These are phyloP conservation scores for Epichloe gansuensis DNA, from an alignment of 2,329 filamentous ascomycete species.

Conservation along the genomic window DNA sequence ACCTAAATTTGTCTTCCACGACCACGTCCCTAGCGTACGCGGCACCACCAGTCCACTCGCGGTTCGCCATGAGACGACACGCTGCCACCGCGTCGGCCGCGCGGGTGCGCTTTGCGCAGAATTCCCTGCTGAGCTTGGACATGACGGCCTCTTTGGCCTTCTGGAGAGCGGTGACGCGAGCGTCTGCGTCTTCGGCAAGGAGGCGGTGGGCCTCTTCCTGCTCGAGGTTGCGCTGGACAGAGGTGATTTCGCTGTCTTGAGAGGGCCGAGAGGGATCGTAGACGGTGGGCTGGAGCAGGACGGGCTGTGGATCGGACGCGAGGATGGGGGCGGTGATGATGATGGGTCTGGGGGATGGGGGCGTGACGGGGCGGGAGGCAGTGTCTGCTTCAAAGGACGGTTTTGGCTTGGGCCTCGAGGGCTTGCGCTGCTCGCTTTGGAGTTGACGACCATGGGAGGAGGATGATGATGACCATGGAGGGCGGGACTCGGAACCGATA, in stretches of 20 bases:
- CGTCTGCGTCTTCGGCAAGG: conserved; percentile 43
- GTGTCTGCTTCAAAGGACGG: conserved; percentile 14
- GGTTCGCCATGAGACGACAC: conserved; percentile 18
- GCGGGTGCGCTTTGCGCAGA: conserved; percentile 20
- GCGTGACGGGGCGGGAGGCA: conserved; percentile 13
- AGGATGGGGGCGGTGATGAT: conserved; percentile 42
- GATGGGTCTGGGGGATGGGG: conserved; percentile 20
- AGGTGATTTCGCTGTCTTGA: conserved; percentile 35
- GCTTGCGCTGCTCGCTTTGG: conserved; percentile 10
- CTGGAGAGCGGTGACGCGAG: conserved; percentile 40
- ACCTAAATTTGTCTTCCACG: conserved; percentile 29
- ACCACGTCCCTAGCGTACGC: conserved; percentile 20
- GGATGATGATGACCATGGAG: neutral
- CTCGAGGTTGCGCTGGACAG: conserved; percentile 45
- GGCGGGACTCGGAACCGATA: conserved; percentile 9
- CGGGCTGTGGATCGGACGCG: conserved; percentile 33
- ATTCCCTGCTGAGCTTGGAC: conserved; percentile 44
- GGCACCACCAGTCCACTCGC: conserved; percentile 15
- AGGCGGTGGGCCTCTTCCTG: conserved; percentile 42
- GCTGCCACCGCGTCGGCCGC: conserved; percentile 22
- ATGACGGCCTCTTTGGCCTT: conserved; percentile 49
- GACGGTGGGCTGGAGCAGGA: conserved; percentile 43
- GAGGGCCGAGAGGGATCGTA: conserved; percentile 32
- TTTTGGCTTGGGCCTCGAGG: conserved; percentile 13
- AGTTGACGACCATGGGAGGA: conserved; percentile 8